Base-by-base conservation (phyloP, 441 rosid genomes). In the Jatropha podagrica region DNA sequence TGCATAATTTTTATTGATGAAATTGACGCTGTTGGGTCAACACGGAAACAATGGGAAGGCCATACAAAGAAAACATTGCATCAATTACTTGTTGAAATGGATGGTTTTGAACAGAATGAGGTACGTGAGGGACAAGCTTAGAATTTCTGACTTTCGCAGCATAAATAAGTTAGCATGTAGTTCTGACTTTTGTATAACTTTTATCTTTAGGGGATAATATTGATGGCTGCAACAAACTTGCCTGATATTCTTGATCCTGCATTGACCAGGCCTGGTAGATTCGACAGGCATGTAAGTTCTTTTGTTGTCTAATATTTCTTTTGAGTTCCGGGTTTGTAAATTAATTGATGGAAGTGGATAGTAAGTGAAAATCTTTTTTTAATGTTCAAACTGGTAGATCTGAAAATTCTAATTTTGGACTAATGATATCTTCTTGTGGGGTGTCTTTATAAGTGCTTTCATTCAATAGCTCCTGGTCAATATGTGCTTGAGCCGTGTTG, bases 241-340 rank as follows among this genome's bases (percentile, higher is more conserved):
- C 97, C 99, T 40, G 99, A 94, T 77, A 94, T 96, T 81, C 97
- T 94, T 80, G 99, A 96, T 87, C 98, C 98, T 70, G 99, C 99
- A 77, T 89, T 94, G 91, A 96, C 97, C 74, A 91, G 99, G 85
- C 99, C 98, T 78, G 97, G 99, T 82, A 91, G 99, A 92, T 96
- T 96, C 73, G 99, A 96, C 81, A 85, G 97, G 77, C 99, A 90
- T 91, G 99, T 94, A 86, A 90, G 99, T 87, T 81, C 63, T 73
- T 55, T 63, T 80, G 11, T 67, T 52, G 46, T 77, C 78, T 42
- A 20, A 40, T 71, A 51, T 68, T 56, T 13, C 67, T 63, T 61
- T 32, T 11, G 15, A 72, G 65, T 62, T 65, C 60, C 64, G 26
- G 65, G 41, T 62, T 68, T n/a, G 32, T 11, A 41, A 54, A 14